These are phyloP conservation scores for Diplogelasinospora grovesii DNA, from an alignment of 495 filamentous ascomycete genomes.

Conservation along the genomic window DNA sequence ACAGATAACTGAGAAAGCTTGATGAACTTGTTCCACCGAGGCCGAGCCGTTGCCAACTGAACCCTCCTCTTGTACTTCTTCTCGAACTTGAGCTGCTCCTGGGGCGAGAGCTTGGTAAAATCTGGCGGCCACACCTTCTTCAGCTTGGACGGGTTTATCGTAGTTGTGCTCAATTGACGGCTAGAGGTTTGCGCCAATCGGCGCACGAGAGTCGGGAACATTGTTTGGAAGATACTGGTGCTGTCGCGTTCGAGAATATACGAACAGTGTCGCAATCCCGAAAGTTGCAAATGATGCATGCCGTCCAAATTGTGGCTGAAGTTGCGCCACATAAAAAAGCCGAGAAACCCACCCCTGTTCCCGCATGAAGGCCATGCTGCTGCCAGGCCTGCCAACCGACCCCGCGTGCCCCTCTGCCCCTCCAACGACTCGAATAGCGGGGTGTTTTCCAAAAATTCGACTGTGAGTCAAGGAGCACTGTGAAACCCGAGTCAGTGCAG, in stretches of 20 bases:
- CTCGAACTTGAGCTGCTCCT: constrained; percentile 83
- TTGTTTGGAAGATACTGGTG: constrained; percentile 9
- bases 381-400: constrained; percentile 2
- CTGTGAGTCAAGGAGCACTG: constrained; percentile 6
- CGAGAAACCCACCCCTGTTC: no score
- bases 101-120: constrained; percentile 68
- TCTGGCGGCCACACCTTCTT: constrained; percentile 91
- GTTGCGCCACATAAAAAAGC: constrained; percentile 4
- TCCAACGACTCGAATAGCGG: not conserved
- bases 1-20: constrained; percentile 63
- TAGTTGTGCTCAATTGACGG: constrained; percentile 5
- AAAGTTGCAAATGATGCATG: not conserved
- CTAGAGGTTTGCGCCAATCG: constrained; percentile 25
- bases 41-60: constrained; percentile 65
- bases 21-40: constrained; percentile 65
- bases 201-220: constrained; percentile 41
- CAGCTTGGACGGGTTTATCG: constrained; percentile 39
- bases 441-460: constrained; percentile 10
- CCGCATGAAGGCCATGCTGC: not conserved
- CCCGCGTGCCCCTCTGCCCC: constrained; percentile 11
- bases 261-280: constrained; percentile 1
- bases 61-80: constrained; percentile 63
- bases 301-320: not conserved
- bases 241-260: not conserved
- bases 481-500: not conserved